phyloP scores from a whole-genome alignment of 1,284 basidiomycete species.

The Dichomitus squalens region DNA sequence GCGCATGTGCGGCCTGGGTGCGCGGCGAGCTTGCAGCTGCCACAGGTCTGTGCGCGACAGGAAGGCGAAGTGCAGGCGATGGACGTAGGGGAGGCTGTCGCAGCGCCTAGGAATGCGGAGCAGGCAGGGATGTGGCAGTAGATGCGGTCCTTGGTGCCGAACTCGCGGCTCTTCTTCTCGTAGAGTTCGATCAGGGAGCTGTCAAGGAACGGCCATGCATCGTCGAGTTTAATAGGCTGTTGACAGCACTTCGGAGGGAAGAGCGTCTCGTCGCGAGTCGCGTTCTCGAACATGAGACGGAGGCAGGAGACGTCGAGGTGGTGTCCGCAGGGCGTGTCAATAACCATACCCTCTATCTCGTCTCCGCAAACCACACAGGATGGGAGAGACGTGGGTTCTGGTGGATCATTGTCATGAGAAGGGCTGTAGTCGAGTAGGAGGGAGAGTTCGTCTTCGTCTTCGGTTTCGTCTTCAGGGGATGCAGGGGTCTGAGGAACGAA shows the following conservation, averaged over 20 bases:
- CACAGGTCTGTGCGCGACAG: constrained; percentile 15
- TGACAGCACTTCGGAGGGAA: constrained; percentile 27
- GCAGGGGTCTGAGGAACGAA: background rate
- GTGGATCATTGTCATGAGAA: background rate
- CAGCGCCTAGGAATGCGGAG: constrained; percentile 17
- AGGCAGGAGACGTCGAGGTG: constrained; percentile 20
- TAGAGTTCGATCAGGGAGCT: background rate
- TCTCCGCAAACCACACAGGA: constrained; percentile 20
- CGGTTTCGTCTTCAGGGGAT: too few relatives aligned
- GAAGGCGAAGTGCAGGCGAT: background rate
- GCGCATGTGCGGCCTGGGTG: constrained; percentile 16
- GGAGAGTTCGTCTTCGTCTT: background rate
- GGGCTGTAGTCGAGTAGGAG: background rate
- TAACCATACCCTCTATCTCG: constrained; percentile 3
- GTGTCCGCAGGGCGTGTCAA: constrained; percentile 21
- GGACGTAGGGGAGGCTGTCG: background rate
- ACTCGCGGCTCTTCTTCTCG: constrained; percentile 13
- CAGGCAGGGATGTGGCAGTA: constrained; percentile 22
- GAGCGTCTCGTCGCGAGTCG: constrained; percentile 20
- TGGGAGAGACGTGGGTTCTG: background rate
- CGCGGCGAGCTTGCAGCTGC: constrained; percentile 21
- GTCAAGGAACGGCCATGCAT: constrained; percentile 11
- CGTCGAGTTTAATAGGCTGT: constrained; percentile 10
- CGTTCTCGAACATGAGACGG: constrained; percentile 21
- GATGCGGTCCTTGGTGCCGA: constrained; percentile 17